A percentile compares a stretch with the other conserved stretches of the same genome.
These are phyloP conservation scores for Eucalyptus sp. DNA, from an alignment of 345 rosid species.

Conservation along the genomic window DNA sequence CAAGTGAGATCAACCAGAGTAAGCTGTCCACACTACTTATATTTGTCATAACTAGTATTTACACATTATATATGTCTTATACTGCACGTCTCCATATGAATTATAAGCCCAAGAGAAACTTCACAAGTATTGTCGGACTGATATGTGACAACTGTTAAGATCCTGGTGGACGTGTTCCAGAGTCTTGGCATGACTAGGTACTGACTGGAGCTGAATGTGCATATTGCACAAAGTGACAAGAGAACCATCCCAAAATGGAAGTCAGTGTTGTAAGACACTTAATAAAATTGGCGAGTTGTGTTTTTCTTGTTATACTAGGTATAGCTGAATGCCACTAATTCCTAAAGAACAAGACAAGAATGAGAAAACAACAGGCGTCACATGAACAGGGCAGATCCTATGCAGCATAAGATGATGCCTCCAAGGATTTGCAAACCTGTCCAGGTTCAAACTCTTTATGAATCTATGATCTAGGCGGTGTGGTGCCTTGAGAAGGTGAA, in stretches of 20 bases:
- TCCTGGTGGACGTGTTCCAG: neutral
- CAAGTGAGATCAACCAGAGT: neutral
- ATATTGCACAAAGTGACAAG: neutral
- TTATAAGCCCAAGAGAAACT: neutral
- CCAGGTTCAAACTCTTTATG: neutral
- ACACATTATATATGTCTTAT: neutral
- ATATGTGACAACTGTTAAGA: neutral
- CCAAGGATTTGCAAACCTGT: neutral
- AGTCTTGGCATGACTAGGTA: neutral
- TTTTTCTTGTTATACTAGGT: neutral
- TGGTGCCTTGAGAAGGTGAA: neutral
- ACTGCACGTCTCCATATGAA: neutral
- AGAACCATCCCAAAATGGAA: neutral
- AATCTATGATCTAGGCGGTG: neutral
- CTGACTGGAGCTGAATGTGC: neutral
- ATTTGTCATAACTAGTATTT: neutral
- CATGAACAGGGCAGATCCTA: neutral
- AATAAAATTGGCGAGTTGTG: neutral
- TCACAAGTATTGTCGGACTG: neutral
- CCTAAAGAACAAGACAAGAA: neutral
- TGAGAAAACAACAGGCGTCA: neutral
- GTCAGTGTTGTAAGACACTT: neutral
- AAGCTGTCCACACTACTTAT: neutral
- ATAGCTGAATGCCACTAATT: neutral
- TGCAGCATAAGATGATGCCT: neutral